Evolutionary conservation across 805 yeast species (phyloP).

Genomic region (Metschnikowia gelsemii): DNA sequence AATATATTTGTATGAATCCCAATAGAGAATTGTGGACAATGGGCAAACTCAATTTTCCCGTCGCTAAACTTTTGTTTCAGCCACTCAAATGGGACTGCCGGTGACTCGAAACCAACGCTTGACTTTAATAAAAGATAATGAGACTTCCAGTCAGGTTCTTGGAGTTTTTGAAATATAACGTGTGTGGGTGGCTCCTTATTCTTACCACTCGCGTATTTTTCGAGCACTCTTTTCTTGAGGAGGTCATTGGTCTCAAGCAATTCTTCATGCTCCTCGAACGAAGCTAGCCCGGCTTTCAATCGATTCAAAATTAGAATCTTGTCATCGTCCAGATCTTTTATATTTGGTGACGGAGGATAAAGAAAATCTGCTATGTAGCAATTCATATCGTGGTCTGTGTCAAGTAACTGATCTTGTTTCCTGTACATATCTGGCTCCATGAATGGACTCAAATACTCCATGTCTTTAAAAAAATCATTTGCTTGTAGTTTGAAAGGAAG

Average conservation of each 20-base stretch:
- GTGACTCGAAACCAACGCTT: not conserved
- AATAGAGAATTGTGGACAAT: constrained; percentile 24
- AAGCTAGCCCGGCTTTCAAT: not conserved
- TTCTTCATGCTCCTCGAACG: constrained; percentile 4
- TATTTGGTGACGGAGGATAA: constrained; percentile 20
- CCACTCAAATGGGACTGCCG: constrained; percentile 5
- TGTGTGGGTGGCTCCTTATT: constrained; percentile 6
- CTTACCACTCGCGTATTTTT: not conserved
- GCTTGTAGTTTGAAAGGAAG: constrained; percentile 53
- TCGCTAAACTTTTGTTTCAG: constrained; percentile 35
- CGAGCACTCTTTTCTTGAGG: not conserved
- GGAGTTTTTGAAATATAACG: constrained; percentile 6
- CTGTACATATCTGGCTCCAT: constrained; percentile 30
- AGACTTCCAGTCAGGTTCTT: not conserved
- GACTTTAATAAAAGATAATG: constrained; percentile 5
- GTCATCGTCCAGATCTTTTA: constrained; percentile 8
- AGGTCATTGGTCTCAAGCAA: not conserved
- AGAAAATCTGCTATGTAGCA: constrained; percentile 32
- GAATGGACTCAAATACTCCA: constrained; percentile 54
- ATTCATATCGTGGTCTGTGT: constrained; percentile 26
- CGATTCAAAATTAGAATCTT: constrained; percentile 1
- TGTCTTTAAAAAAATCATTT: constrained; percentile 50
- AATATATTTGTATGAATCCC: constrained; percentile 40
- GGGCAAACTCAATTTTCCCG: constrained; percentile 28
- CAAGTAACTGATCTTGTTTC: constrained; percentile 44